Percentiles rank a stretch among this genome's conserved stretches.
Conservation (phyloP, 2,329 filamentous ascomycete genomes). For the Knufia fluminis region DNA sequence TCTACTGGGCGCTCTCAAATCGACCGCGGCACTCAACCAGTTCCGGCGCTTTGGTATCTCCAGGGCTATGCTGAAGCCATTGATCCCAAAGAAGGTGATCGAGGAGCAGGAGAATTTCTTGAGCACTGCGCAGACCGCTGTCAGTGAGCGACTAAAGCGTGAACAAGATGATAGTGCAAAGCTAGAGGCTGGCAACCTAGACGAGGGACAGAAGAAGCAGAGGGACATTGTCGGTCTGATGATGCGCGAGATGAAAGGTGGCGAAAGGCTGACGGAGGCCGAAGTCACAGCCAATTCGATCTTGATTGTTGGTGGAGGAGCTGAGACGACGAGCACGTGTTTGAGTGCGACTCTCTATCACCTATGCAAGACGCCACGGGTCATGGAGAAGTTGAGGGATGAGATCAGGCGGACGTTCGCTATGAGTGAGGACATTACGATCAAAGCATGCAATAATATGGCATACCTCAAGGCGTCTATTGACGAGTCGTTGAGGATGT, state of each 20-base stretch:
- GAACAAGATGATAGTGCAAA: slow-evolving; percentile 3
- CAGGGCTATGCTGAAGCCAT: slow-evolving; percentile 2
- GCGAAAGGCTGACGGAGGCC: slow-evolving; percentile 56
- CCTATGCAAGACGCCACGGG: slow-evolving; percentile 28
- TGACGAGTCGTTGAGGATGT: slow-evolving; percentile 13
- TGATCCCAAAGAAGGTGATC: slow-evolving; percentile 10
- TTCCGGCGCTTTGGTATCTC: slow-evolving; percentile 12
- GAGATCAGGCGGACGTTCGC: slow-evolving; percentile 31
- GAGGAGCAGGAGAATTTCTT: slow-evolving; percentile 13
- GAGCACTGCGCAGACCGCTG: slow-evolving; percentile 5
- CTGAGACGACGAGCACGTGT: slow-evolving; percentile 63
- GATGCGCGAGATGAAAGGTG: slow-evolving; percentile 25
- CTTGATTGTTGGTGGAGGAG: slow-evolving; percentile 57
- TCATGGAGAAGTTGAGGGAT: slow-evolving; percentile 26
- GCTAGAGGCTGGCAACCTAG: slow-evolving; percentile 55
- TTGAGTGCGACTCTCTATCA: slow-evolving; percentile 35
- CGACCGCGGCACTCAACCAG: slow-evolving; percentile 13
- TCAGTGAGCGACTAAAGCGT: slow-evolving; percentile 9
- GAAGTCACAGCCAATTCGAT: slow-evolving; percentile 44
- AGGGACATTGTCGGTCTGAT: slow-evolving; percentile 14
- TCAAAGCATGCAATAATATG: slow-evolving; percentile 10
- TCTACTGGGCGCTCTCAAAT: slow-evolving; percentile 26
- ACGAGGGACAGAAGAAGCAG: slow-evolving; percentile 56
- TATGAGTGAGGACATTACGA: slow-evolving; percentile 30
- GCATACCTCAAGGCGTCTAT: slow-evolving; percentile 15